Evolutionary conservation across 305 asterid genomes (phyloP).

Genomic region (Fraxinus angustifolia): DNA sequence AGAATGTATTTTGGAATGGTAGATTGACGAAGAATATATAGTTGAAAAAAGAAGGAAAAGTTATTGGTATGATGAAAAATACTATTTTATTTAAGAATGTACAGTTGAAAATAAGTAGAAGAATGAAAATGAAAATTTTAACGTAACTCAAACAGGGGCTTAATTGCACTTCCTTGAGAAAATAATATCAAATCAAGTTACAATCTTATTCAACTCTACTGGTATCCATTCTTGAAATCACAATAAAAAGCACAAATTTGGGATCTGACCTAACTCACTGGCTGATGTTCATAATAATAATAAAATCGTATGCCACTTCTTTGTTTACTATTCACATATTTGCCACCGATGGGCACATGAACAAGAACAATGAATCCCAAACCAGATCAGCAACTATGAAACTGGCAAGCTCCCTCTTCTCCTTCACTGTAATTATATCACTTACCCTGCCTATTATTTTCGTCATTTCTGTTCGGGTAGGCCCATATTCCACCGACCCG

Average conservation of each 20-base stretch:
- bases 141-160: background rate
- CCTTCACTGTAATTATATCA: conserved; percentile 20
- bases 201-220: background rate
- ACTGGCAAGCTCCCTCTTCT: background rate
- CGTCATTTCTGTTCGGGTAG: conserved; percentile 44
- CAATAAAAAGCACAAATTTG: background rate
- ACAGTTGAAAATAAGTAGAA: too few relatives aligned
- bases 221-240: background rate
- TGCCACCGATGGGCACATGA: conserved; percentile 12
- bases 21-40: too few relatives aligned
- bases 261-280: background rate
- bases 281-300: background rate
- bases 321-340: conserved; percentile 1
- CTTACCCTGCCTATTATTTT: conserved; percentile 31
- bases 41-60: too few relatives aligned
- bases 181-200: background rate
- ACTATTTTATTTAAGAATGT: too few relatives aligned
- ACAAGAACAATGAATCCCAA: background rate
- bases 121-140: too few relatives aligned
- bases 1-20: too few relatives aligned
- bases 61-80: too few relatives aligned
- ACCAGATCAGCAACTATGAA: conserved; percentile 17
- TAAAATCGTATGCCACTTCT: background rate
- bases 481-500: conserved; percentile 25
- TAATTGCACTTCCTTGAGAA: background rate